Evolutionary conservation across 768 basidiomycete genomes (phyloP).

Genomic region (Floccularia luteovirens): DNA sequence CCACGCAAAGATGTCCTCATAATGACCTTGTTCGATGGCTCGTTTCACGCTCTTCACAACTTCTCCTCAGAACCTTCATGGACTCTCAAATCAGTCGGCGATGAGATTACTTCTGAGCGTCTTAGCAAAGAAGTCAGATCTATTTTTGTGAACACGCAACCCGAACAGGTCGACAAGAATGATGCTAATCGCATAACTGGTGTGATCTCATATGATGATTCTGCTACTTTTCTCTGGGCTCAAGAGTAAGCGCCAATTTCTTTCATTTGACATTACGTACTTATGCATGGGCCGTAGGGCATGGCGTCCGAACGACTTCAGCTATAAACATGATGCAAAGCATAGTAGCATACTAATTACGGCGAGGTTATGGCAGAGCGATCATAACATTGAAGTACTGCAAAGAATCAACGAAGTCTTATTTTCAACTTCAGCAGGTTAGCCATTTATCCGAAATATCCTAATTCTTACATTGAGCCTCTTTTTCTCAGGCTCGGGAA

Average conservation of each 20-base stretch:
- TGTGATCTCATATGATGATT: constrained; percentile 48
- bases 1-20: constrained; percentile 42
- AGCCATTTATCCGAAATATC: no score
- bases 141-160: constrained; percentile 42
- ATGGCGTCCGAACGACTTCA: constrained; percentile 62
- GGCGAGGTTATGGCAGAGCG: constrained; percentile 46
- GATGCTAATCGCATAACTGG: constrained; percentile 61
- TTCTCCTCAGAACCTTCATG: constrained; percentile 41
- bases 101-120: constrained; percentile 24
- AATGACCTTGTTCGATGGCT: constrained; percentile 61
- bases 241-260: constrained; percentile 53
- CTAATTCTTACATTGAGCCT: neutral
- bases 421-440: constrained; percentile 22
- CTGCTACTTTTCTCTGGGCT: constrained; percentile 53
- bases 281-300: constrained; percentile 29
- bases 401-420: constrained; percentile 22
- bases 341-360: constrained; percentile 47
- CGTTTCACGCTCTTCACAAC: constrained; percentile 52
- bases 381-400: constrained; percentile 22
- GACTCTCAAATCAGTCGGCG: constrained; percentile 11
- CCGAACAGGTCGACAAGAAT: constrained; percentile 24
- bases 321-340: constrained; percentile 74
- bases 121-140: constrained; percentile 44
- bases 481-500: constrained; percentile 20
- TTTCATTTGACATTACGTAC: neutral